These are phyloP conservation scores for Kwoniella mangroviensis DNA, from an alignment of 768 basidiomycete genomes.

Conservation along the genomic window DNA sequence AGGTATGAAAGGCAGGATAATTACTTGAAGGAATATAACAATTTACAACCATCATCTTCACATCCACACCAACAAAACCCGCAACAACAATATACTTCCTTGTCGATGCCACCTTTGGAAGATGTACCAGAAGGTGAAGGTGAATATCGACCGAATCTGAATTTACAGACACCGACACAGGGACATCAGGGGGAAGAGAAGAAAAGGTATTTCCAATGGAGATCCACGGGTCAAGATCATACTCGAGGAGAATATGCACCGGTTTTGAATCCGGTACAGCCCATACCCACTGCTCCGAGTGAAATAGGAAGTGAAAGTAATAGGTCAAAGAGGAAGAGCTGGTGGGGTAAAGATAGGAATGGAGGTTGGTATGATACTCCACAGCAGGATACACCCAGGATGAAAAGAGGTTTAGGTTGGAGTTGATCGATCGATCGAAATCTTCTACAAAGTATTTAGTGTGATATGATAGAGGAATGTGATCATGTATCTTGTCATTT, in stretches of 20 bases:
- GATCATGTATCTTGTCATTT: no score
- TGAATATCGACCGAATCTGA: background rate
- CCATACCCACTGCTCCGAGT: background rate
- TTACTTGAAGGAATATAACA: conserved; percentile 11
- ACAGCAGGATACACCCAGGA: background rate
- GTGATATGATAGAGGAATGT: no score
- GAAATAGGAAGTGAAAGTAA: background rate
- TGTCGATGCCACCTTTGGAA: conserved; percentile 1
- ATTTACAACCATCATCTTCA: background rate
- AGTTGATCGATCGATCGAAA: background rate
- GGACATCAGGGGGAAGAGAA: no score
- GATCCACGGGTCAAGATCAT: background rate
- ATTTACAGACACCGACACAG: no score
- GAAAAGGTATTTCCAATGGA: background rate
- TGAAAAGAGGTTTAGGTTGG: conserved; percentile 13
- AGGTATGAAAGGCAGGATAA: conserved; percentile 10
- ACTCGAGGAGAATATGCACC: conserved; percentile 4
- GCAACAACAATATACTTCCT: background rate
- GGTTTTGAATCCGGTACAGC: background rate
- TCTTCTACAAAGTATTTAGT: no score
- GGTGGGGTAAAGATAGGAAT: conserved; percentile 9
- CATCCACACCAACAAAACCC: background rate
- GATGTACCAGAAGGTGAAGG: conserved; percentile 14
- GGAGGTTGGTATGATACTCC: background rate
- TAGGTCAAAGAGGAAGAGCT: conserved; percentile 4